Base-by-base conservation (phyloP, 1,139 yeast genomes). In the Hyphopichia fennica region DNA sequence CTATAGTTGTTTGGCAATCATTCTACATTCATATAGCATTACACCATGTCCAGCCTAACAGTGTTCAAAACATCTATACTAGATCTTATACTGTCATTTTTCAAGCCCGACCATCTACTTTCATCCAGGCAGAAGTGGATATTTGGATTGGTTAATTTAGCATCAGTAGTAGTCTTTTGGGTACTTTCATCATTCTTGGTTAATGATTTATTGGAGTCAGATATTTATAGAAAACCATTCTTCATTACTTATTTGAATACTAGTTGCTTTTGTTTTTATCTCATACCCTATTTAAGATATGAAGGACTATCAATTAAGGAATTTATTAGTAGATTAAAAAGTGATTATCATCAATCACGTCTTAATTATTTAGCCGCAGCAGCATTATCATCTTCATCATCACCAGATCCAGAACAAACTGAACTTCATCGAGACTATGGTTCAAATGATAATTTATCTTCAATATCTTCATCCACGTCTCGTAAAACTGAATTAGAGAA, bases 171-270 rank as follows among this genome's bases (percentile, higher is more conserved):
- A 17, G 59, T 87, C 1, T 77, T 89, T 31, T 91, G 98, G 98
- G 96, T 90, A 23, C 69, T 84, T 39, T 87, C 96, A 2, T 87
- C 95, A 13, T 90, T 89, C 54, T 59, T 90, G 35, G 84, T 90
- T 23, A 87, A 84, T 60, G 82, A 81, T 41, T 67, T 86, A 41
- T 85, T 87, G 48, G 91, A 84, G 51, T 75, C 79, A 39, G 79
- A 77, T 46, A 69, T 75, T 25, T 93, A 90, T 61, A 67, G 90
- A 39, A 93, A 93, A 63, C 99, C 99, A n/a, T 91, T 89, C 58
- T 79, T 91, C 50, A 87, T 93, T 52, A 93, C 99, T 1, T 93
- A 91, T 67, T 63, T 91, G 49, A 93, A 91, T 65, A 91, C 98
- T 0, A 84, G 91, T 6, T 80, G 95, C 19, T 93, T 93, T 59